phyloP scores from a whole-genome alignment of 2,329 filamentous ascomycete species.

The Nemania diffusa region DNA sequence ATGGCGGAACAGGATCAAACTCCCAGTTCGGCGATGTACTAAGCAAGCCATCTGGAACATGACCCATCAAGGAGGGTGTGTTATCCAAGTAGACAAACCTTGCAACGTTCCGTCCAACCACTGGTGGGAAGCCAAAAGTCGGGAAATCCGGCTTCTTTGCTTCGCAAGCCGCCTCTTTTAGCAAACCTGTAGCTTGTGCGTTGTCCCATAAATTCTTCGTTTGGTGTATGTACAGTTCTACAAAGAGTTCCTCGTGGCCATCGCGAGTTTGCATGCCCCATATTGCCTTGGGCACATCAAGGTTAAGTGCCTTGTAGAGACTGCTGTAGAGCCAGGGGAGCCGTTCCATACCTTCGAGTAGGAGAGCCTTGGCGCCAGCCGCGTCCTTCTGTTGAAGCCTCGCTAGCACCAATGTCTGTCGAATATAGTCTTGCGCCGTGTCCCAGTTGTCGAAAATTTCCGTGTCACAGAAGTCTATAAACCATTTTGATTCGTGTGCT shows the following conservation, averaged over 20 bases:
- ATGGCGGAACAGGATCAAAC: conserved; percentile 84
- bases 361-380: conserved; percentile 70
- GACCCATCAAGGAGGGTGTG: conserved; percentile 73
- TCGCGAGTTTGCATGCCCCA: conserved; percentile 81
- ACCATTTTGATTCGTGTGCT: conserved; percentile 78
- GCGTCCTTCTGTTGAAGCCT: conserved; percentile 75
- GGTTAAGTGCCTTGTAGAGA: conserved; percentile 81
- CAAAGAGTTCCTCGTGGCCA: conserved; percentile 73
- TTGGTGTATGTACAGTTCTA: conserved; percentile 78
- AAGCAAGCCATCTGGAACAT: conserved; percentile 74
- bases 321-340: conserved; percentile 87
- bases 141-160: conserved; percentile 57
- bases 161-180: conserved; percentile 74
- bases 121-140: conserved; percentile 51
- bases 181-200: conserved; percentile 72
- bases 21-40: conserved; percentile 74
- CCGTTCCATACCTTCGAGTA: conserved; percentile 74
- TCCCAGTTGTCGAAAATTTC: conserved; percentile 54
- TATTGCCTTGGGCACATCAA: conserved; percentile 80
- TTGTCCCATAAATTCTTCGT: conserved; percentile 90
- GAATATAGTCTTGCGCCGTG: conserved; percentile 68
- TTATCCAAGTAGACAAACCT: conserved; percentile 84
- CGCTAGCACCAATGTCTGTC: conserved; percentile 81
- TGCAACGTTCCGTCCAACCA: conserved; percentile 65
- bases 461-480: conserved; percentile 73